Evolutionary conservation across 768 basidiomycete species (phyloP), one percentile per base, ranked within the genome.

Genomic region (Paxillus rubicundulus): DNA sequence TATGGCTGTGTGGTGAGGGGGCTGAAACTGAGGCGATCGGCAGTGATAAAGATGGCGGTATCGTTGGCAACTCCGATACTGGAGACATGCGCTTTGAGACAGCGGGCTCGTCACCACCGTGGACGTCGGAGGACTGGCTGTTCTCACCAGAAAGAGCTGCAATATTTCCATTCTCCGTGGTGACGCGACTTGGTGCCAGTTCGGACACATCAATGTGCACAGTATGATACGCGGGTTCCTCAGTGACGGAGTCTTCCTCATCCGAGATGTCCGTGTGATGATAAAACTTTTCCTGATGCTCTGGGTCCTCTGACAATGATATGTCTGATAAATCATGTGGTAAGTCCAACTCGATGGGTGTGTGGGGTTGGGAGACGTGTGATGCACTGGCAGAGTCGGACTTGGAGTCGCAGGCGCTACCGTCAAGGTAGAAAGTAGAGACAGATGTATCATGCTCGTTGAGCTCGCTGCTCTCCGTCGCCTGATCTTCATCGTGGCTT

Each of bases 361-460:
- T 62, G 8, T 51, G 45, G 9, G 60, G 61, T 45, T 66, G 58
- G 52, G 72, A 58, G 47, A 63, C 33, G 20, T 54, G 38, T 28
- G 62, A 59, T 38, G 7, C 48, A 18, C 62, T 61, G 53, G 52
- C 34, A 17, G 45, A 56, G 49, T 58, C 53, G 34, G 55, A 49
- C 54, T 41, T 46, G 59, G 64, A 49, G 46, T 47, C 33, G 33
- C 53, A 39, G 38, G 61, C 18, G 56, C 64, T 56, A 5, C 68
- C 72, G 45, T 82, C 75, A 39, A 86, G 79, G 61, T 80, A 75
- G 37, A 85, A 71, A 0, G 83, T 85, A 13, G 84, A 84, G 47
- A 83, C 76, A 9, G 84, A 83, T 9, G 72, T 73, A 62, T 81
- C 72, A 3, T 45, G 59, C 17, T 58, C 71, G 43, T 58, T 68